Conservation (phyloP, 2,329 filamentous ascomycete species). For the Aspergillus jensenii region DNA sequence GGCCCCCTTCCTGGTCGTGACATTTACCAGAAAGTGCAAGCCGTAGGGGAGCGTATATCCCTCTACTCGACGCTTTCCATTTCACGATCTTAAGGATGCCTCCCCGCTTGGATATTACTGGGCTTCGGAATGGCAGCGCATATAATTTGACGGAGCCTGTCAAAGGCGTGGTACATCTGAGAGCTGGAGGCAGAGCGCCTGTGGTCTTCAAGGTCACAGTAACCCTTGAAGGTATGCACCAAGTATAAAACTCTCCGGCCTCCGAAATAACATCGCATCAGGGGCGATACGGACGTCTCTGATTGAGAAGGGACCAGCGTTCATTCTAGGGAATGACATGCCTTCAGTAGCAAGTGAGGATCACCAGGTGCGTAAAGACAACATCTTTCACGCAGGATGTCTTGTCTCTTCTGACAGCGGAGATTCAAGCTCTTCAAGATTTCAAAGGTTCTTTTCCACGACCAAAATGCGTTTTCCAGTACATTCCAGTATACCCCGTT, state of each 20-base stretch:
- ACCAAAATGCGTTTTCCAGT: background rate
- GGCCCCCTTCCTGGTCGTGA: too few relatives aligned
- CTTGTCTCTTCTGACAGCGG: background rate
- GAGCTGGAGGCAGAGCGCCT: background rate
- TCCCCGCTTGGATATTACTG: too few relatives aligned
- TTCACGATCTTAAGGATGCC: background rate
- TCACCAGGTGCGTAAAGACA: background rate
- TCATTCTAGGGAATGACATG: slow-evolving; percentile 1
- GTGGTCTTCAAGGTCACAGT: background rate
- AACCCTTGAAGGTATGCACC: background rate
- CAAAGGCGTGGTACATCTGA: background rate
- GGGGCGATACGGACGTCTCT: background rate
- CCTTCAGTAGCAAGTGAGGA: background rate
- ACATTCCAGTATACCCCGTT: background rate
- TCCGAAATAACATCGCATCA: background rate
- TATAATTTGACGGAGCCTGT: background rate
- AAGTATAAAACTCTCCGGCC: too few relatives aligned
- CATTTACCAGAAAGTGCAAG: too few relatives aligned
- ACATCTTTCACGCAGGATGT: background rate
- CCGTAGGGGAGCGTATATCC: too few relatives aligned
- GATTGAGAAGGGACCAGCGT: background rate
- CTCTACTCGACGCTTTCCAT: too few relatives aligned
- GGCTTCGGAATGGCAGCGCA: background rate
- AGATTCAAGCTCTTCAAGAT: background rate
- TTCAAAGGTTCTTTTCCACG: background rate